These are phyloP conservation scores for Uromyces viciae-fabae DNA, from an alignment of 1,284 basidiomycete genomes.

Conservation along the genomic window DNA sequence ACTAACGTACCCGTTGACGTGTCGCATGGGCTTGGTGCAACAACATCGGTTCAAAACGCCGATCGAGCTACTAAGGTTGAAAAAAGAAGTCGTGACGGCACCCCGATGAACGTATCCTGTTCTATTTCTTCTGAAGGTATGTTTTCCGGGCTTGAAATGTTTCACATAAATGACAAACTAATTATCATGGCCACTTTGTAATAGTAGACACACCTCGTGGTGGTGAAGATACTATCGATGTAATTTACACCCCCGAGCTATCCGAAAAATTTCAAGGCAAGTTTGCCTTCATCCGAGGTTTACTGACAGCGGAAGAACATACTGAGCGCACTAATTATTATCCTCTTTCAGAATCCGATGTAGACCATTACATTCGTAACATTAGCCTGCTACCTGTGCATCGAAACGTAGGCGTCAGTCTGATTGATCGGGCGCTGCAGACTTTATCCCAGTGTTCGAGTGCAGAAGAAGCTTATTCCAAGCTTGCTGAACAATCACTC, in stretches of 20 bases:
- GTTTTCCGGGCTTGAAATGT: neutral
- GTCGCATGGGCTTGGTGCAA: neutral
- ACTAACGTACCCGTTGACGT: slow-evolving; percentile 20
- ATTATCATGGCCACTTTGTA: neutral
- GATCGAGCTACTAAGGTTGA: slow-evolving; percentile 14
- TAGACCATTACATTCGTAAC: slow-evolving; percentile 26
- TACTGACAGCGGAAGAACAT: no score
- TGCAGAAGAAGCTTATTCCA: slow-evolving; percentile 3
- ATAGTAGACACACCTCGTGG: slow-evolving; percentile 36
- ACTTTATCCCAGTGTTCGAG: neutral
- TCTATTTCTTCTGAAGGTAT: slow-evolving; percentile 30
- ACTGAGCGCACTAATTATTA: no score
- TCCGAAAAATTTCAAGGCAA: slow-evolving; percentile 10
- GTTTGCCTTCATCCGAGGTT: neutral
- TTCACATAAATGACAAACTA: neutral
- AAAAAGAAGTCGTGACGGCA: slow-evolving; percentile 37
- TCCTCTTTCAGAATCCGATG: neutral
- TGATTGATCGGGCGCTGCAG: slow-evolving; percentile 29
- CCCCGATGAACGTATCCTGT: slow-evolving; percentile 1
- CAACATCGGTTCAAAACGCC: neutral
- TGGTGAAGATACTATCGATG: slow-evolving; percentile 41
- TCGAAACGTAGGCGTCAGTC: slow-evolving; percentile 28
- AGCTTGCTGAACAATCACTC: slow-evolving; percentile 3
- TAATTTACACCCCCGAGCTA: slow-evolving; percentile 36
- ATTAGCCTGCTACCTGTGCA: neutral